These are phyloP conservation scores for Protomyces lactucae-debilis DNA, from an alignment of 1,139 yeast species.

Conservation along the genomic window DNA sequence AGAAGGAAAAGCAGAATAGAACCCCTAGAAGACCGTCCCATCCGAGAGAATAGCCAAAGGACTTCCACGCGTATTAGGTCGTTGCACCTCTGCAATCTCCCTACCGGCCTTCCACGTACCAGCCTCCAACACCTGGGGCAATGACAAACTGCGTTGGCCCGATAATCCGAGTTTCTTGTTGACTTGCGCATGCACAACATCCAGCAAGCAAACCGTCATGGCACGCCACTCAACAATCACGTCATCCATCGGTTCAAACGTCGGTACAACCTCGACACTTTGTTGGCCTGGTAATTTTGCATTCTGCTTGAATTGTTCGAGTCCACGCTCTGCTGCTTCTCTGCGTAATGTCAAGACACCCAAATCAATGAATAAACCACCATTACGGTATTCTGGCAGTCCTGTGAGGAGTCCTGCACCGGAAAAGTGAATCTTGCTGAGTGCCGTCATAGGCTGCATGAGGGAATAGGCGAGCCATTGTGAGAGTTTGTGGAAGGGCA, in stretches of 20 bases:
- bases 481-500: slow-evolving; percentile 57
- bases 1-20: background rate
- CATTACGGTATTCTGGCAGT: slow-evolving; percentile 60
- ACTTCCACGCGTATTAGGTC: slow-evolving; percentile 52
- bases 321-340: slow-evolving; percentile 40
- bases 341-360: slow-evolving; percentile 48
- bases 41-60: slow-evolving; percentile 56
- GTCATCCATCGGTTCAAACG: slow-evolving; percentile 51
- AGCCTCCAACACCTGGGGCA: slow-evolving; percentile 59
- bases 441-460: slow-evolving; percentile 48
- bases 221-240: slow-evolving; percentile 64
- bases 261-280: slow-evolving; percentile 43
- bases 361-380: slow-evolving; percentile 55
- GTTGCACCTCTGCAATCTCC: slow-evolving; percentile 48
- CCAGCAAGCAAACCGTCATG: slow-evolving; percentile 52
- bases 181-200: slow-evolving; percentile 47
- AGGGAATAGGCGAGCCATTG: slow-evolving; percentile 61
- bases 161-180: slow-evolving; percentile 43
- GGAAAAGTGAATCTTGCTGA: slow-evolving; percentile 43
- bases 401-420: slow-evolving; percentile 52
- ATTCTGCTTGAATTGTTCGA: slow-evolving; percentile 36
- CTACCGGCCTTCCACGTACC: slow-evolving; percentile 64
- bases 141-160: slow-evolving; percentile 39
- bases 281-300: slow-evolving; percentile 34
- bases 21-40: slow-evolving; percentile 46